Percentiles rank a stretch among this genome's conserved stretches.
Conservation (phyloP, 768 basidiomycete genomes). For the Lactifluus volemus region DNA sequence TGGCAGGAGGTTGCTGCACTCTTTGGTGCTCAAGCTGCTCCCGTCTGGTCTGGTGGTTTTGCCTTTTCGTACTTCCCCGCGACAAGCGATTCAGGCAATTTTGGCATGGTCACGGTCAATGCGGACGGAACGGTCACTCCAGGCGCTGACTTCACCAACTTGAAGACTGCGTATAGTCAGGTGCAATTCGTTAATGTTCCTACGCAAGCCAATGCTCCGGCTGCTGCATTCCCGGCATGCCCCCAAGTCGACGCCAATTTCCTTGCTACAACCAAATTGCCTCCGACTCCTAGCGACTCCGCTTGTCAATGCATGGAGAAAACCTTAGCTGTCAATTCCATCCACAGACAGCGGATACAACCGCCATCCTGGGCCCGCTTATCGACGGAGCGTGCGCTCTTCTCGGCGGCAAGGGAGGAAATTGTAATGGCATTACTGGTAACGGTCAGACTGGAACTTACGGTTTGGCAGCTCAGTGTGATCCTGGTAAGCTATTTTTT, state of each 20-base stretch:
- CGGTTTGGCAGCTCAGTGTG: slow-evolving; percentile 68
- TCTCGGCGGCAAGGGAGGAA: slow-evolving; percentile 51
- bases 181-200: slow-evolving; percentile 60
- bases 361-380: slow-evolving; percentile 48
- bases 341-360: slow-evolving; percentile 52
- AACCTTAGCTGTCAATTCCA: slow-evolving; percentile 69
- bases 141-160: slow-evolving; percentile 56
- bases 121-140: slow-evolving; percentile 58
- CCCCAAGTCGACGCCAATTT: slow-evolving; percentile 51
- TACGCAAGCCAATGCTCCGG: slow-evolving; percentile 42
- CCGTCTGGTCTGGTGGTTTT: slow-evolving; percentile 82
- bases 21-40: slow-evolving; percentile 62
- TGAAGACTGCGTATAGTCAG: slow-evolving; percentile 51
- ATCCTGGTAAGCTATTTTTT: slow-evolving; percentile 45
- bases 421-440: slow-evolving; percentile 61
- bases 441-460: slow-evolving; percentile 71
- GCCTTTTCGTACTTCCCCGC: slow-evolving; percentile 91
- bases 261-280: slow-evolving; percentile 59
- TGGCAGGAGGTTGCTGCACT: slow-evolving; percentile 77
- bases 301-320: slow-evolving; percentile 72
- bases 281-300: slow-evolving; percentile 73
- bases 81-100: slow-evolving; percentile 57
- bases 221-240: slow-evolving; percentile 47
- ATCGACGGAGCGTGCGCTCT: slow-evolving; percentile 60
- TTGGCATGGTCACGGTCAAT: slow-evolving; percentile 79